These are phyloP conservation scores for Boletus rufocinnamomeus DNA, from an alignment of 768 basidiomycete genomes.

Conservation along the genomic window DNA sequence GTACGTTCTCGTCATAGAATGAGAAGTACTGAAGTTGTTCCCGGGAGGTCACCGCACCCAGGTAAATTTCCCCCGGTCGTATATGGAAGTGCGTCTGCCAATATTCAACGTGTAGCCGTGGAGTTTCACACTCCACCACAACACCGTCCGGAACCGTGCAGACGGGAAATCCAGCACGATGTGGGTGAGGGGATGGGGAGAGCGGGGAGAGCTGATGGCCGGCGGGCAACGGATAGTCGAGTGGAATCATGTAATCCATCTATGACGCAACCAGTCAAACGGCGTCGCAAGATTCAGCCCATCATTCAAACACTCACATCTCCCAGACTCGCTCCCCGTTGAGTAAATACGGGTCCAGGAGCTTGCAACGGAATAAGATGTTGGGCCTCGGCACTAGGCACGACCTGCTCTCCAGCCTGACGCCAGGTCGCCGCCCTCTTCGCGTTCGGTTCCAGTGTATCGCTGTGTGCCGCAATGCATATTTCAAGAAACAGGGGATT, in stretches of 20 bases:
- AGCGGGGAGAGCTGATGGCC: slow-evolving; percentile 1
- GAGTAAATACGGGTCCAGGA: slow-evolving; percentile 20
- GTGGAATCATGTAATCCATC: slow-evolving; percentile 5
- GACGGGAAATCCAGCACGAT: slow-evolving; percentile 4
- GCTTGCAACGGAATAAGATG: slow-evolving; percentile 1
- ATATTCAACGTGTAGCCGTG: slow-evolving; percentile 7
- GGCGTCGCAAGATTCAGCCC: no score
- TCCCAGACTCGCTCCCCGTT: slow-evolving; percentile 20
- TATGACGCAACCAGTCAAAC: background rate
- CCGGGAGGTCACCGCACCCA: slow-evolving; percentile 41
- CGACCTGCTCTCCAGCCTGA: background rate
- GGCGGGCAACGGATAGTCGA: slow-evolving; percentile 8
- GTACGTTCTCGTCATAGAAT: slow-evolving; percentile 47
- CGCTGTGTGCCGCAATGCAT: background rate
- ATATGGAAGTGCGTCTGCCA: slow-evolving; percentile 24
- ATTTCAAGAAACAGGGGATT: background rate
- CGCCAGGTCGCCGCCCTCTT: background rate
- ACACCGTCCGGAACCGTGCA: background rate
- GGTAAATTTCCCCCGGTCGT: slow-evolving; percentile 43
- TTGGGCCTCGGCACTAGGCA: background rate
- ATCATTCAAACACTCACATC: background rate
- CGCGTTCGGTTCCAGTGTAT: background rate
- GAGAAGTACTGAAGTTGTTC: slow-evolving; percentile 37
- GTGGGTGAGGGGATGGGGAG: background rate
- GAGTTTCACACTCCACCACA: background rate